phyloP scores from a whole-genome alignment of 2,329 filamentous ascomycete genomes.

The Berkeleyomyces rouxiae region DNA sequence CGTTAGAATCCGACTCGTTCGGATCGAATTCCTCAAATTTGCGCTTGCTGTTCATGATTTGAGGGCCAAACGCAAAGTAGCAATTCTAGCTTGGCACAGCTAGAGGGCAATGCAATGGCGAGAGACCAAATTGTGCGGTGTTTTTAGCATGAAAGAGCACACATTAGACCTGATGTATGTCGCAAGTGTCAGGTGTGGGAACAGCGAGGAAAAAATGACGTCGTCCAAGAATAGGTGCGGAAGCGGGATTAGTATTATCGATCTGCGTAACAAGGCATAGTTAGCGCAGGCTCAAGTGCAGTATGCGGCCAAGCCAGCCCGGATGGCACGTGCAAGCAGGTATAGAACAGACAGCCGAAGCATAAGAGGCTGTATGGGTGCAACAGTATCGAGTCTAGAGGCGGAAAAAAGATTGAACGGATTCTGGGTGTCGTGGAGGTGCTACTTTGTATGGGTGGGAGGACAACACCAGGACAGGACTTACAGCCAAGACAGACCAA shows the following conservation, averaged over 20 bases:
- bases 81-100: slow-evolving; percentile 12
- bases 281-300: background rate
- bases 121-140: background rate
- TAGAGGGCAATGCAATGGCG: slow-evolving; percentile 6
- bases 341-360: no score
- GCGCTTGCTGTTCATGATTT: slow-evolving; percentile 36
- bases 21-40: slow-evolving; percentile 44
- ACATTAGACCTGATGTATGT: slow-evolving; percentile 5
- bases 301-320: background rate
- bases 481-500: background rate
- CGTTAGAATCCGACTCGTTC: slow-evolving; percentile 48
- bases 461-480: background rate
- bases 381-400: no score
- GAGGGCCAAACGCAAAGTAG: slow-evolving; percentile 13
- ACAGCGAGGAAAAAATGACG: background rate
- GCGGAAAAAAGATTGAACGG: no score
- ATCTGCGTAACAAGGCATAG: background rate
- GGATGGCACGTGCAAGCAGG: background rate
- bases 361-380: no score
- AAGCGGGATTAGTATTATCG: background rate
- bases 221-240: background rate
- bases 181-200: background rate
- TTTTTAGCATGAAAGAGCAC: background rate
- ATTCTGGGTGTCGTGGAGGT: no score
- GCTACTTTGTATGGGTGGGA: background rate